Base-by-base conservation (phyloP, 805 yeast genomes). In the Candida schatavii region DNA sequence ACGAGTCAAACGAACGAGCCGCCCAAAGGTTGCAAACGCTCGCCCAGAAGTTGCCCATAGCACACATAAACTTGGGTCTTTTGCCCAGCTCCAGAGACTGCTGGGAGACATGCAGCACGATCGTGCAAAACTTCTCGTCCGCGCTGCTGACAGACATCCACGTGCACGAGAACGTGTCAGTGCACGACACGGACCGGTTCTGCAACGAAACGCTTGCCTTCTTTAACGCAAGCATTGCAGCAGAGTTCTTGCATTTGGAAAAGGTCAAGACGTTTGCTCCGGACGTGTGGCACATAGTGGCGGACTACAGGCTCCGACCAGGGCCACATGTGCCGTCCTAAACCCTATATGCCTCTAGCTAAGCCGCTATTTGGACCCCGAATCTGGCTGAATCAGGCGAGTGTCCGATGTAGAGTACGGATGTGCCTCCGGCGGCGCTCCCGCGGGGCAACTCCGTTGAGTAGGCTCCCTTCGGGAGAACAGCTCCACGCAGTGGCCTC, bases 261-360 rank as follows among this genome's bases (percentile, higher is more conserved):
- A 75, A 68, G 49, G 85, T 88, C 42, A 88, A 88, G 62, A 85
- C 91, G 0, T 88, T 81, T 70, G 95, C 96, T 0, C 96, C 96
- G 0, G 91, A 84, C 37, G 80, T 88, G 2, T 83, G 86, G 83
- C 96, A 88, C 50, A 65, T 85, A 2, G 85, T 86, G 4, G 46
- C 61, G 14, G 73, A 67, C 38, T 42, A 46, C 3, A 27, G 27
- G 35, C 35, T 14, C 13, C 11, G 19, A 20, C 35, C 35, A 29
- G 14, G n/a, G n/a, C n/a, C n/a, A n/a, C n/a, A n/a, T n/a, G n/a
- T n/a, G n/a, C n/a, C n/a, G n/a, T n/a, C n/a, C n/a, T n/a, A n/a
- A n/a, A n/a, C n/a, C n/a, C n/a, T n/a, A n/a, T n/a, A n/a, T n/a
- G n/a, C n/a, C n/a, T n/a, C n/a, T n/a, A n/a, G n/a, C n/a, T n/a